Base-by-base conservation (phyloP, 305 asterid genomes). In the Petunia hybrid region DNA sequence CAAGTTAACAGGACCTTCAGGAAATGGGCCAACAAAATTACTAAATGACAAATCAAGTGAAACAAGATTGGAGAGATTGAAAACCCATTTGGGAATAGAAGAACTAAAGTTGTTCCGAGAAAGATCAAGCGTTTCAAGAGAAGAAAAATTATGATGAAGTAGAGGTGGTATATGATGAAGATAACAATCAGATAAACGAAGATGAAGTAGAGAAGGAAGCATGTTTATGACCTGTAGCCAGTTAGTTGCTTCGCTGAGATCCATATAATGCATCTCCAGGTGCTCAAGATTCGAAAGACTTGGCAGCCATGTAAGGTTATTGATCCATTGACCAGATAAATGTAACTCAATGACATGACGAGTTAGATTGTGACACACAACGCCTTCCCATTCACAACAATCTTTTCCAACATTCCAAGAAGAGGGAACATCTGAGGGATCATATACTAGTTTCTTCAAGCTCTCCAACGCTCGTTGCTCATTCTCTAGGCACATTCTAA, bases 231-330 rank as follows among this genome's bases (percentile, higher is more conserved):
- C 78, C 77, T 82, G 56, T 43, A 60, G 9, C 87, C 86, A 85
- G n/a, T n/a, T n/a, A n/a, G n/a, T n/a, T n/a, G n/a, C n/a, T 16
- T 83, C 82, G 60, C 64, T 82, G 8, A 87, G 81, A 76, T 85
- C n/a, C 56, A 82, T 84, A 45, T 0, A 0, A 62, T 40, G 39
- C 78, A 84, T 64, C 53, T 84, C 53, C 60, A 88, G 69, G 5
- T 42, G n/a, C 79, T 85, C 84, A 39, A 87, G 65, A 42, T 59
- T 40, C 12, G 80, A 31, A 74, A 88, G 85, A n/a, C n/a, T n/a
- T n/a, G n/a, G n/a, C n/a, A n/a, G 2, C 91, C 91, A 89, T 3
- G 77, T 77, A 10, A 89, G 86, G 56, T 57, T 85, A 1, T 84
- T 46, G 55, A 46, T 46, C 13, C 55, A 6, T 46, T 6, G 3